Base-by-base conservation (phyloP, 2,329 filamentous ascomycete species). In the Basipetospora chlamydospora region DNA sequence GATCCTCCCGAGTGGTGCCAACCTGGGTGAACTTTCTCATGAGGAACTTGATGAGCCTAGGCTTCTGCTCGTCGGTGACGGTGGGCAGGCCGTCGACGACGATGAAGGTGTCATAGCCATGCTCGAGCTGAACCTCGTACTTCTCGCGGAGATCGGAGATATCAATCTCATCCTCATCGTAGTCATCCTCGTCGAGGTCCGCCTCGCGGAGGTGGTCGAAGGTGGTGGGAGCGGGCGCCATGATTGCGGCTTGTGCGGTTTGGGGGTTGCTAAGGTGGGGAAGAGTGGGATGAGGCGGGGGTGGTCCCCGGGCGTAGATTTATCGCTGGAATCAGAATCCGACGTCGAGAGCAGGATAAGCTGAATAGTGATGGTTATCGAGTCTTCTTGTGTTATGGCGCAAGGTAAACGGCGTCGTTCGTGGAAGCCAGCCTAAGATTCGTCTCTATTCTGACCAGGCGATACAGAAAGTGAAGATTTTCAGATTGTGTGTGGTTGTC, bases 1-100 rank as follows among this genome's bases (percentile, higher is more conserved):
- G 74, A 52, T 95, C 86, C 56, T 94, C 87, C 50, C 74, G 77
- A 46, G 84, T 82, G 61, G 72, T 81, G 47, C 88, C 90, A 44
- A 87, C 84, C 42, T 76, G 68, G 63, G 80, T 87, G 50, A 98
- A 67, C 68, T 93, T 95, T 66, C 87, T 85, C 59, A 93, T 66
- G 63, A 98, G 67, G 61, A 96, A 96, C 63, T 96, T 96, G 60
- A 94, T 69, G 43, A 98, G 76, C 69, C 94, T 96, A 42, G 82
- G 76, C 66, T 86, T 88, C 67, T 82, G 87, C 34, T 90, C 88
- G 58, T 87, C 84, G 41, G 69, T 84, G 45, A 98, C 88, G 45
- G 80, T 66, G 46, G 90, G 90, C 29, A 98, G 75, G 46, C 90
- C 90, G 59, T 98, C 90, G 55, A 96, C 74, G 43, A 96, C 87